Conservation (phyloP, 2,329 filamentous ascomycete species). For the Aspergillus puulaauensis region DNA sequence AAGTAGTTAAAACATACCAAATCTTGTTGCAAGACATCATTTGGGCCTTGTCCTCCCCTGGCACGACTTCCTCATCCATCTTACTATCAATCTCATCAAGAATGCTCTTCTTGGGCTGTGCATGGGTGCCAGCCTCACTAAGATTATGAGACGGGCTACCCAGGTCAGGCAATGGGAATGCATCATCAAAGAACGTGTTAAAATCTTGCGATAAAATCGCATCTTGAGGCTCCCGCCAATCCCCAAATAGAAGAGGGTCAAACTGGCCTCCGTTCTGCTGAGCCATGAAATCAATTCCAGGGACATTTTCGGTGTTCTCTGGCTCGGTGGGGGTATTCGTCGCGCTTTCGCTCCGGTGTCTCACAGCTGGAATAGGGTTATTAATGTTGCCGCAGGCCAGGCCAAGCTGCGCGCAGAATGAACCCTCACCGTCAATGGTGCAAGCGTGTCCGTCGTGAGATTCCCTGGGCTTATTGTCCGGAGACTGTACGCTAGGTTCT, state of each 20-base stretch:
- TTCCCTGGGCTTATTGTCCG: slow-evolving; percentile 40
- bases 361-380: slow-evolving; percentile 43
- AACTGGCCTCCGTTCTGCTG: slow-evolving; percentile 83
- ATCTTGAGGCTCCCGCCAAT: slow-evolving; percentile 87
- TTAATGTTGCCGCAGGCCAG: slow-evolving; percentile 47
- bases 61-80: slow-evolving; percentile 66
- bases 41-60: slow-evolving; percentile 59
- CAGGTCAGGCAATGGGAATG: slow-evolving; percentile 75
- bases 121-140: slow-evolving; percentile 32
- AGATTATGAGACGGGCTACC: slow-evolving; percentile 73
- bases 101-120: slow-evolving; percentile 63
- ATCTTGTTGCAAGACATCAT: slow-evolving; percentile 86
- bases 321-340: slow-evolving; percentile 28
- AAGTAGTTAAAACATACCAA: slow-evolving; percentile 63
- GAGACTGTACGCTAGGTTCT: slow-evolving; percentile 46
- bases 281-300: slow-evolving; percentile 65
- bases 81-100: slow-evolving; percentile 73
- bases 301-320: slow-evolving; percentile 4
- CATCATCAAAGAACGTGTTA: slow-evolving; percentile 72
- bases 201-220: slow-evolving; percentile 72
- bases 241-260: slow-evolving; percentile 86
- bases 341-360: slow-evolving; percentile 31
- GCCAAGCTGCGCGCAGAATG: slow-evolving; percentile 45
- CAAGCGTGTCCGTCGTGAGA: slow-evolving; percentile 28
- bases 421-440: slow-evolving; percentile 43